These are phyloP conservation scores for Epichloe sp. DNA, from an alignment of 2,329 filamentous ascomycete genomes.

Conservation along the genomic window DNA sequence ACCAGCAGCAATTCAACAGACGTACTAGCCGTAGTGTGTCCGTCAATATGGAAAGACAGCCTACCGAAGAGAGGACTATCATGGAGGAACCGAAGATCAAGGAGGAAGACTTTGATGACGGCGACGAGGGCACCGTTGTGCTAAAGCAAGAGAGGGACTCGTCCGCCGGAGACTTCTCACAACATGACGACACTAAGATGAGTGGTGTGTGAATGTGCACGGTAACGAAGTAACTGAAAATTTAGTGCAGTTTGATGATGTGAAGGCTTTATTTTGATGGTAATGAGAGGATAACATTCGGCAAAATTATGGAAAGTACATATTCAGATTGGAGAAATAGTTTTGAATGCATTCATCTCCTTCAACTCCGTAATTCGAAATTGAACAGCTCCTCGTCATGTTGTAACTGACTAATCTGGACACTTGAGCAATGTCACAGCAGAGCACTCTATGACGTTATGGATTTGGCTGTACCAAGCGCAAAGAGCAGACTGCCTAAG, in stretches of 20 bases:
- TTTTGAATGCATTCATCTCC: background rate
- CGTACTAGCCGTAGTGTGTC: slow-evolving; percentile 34
- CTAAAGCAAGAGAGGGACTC: slow-evolving; percentile 21
- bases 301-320: background rate
- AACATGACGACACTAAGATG: slow-evolving; percentile 26
- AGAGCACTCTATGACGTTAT: background rate
- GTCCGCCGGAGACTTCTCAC: slow-evolving; percentile 27
- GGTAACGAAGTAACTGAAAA: background rate
- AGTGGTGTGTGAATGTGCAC: background rate
- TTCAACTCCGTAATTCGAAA: background rate
- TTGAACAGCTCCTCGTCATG: background rate
- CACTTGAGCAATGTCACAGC: background rate
- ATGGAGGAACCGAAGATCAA: slow-evolving; percentile 32
- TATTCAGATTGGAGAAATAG: background rate
- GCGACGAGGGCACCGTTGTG: slow-evolving; percentile 20
- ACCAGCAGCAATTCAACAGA: slow-evolving; percentile 23
- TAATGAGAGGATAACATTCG: background rate
- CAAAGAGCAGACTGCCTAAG: slow-evolving; percentile 45
- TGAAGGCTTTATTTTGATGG: background rate
- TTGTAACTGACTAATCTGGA: background rate
- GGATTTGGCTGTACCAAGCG: slow-evolving; percentile 26
- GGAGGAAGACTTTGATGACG: slow-evolving; percentile 31
- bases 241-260: background rate
- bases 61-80: slow-evolving; percentile 25
- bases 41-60: slow-evolving; percentile 16